Evolutionary conservation across 495 filamentous ascomycete species (phyloP).

Genomic region (Platismatia glauca): DNA sequence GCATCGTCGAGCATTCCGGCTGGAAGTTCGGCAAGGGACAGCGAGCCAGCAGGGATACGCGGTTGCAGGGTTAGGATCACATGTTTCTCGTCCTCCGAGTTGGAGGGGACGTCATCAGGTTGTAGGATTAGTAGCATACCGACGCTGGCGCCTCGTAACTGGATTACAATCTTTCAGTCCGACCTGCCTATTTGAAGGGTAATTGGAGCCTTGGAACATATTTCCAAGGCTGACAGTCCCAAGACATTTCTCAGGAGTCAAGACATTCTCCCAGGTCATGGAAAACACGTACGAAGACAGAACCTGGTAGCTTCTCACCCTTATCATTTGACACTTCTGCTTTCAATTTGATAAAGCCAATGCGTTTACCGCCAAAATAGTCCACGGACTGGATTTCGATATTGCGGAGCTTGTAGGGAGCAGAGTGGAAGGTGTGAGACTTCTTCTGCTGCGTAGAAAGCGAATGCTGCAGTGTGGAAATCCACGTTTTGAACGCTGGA

Average conservation of each 20-base stretch:
- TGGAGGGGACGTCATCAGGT: slow-evolving; percentile 52
- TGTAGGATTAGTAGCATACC: slow-evolving; percentile 49
- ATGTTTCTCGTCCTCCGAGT: slow-evolving; percentile 48
- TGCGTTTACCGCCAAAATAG: slow-evolving; percentile 51
- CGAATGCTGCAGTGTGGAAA: slow-evolving; percentile 55
- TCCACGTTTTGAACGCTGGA: slow-evolving; percentile 65
- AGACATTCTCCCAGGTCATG: neutral
- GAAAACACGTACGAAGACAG: slow-evolving; percentile 51
- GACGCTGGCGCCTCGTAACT: slow-evolving; percentile 11
- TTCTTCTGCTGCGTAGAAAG: slow-evolving; percentile 51
- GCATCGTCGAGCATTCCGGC: slow-evolving; percentile 83
- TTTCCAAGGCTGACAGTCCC: slow-evolving; percentile 52
- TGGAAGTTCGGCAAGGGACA: slow-evolving; percentile 71
- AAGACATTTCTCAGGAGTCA: slow-evolving; percentile 38
- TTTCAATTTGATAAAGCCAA: slow-evolving; percentile 74
- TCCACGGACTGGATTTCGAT: slow-evolving; percentile 70
- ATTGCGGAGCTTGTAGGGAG: slow-evolving; percentile 60
- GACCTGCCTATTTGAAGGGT: neutral
- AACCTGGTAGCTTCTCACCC: slow-evolving; percentile 62
- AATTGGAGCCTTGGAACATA: neutral
- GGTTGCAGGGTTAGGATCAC: slow-evolving; percentile 77
- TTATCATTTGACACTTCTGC: slow-evolving; percentile 53
- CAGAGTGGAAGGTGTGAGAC: slow-evolving; percentile 58
- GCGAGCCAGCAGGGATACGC: slow-evolving; percentile 66
- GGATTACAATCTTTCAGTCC: neutral